These are phyloP conservation scores for Botrytis medusae DNA, from an alignment of 2,329 filamentous ascomycete genomes.

Conservation along the genomic window DNA sequence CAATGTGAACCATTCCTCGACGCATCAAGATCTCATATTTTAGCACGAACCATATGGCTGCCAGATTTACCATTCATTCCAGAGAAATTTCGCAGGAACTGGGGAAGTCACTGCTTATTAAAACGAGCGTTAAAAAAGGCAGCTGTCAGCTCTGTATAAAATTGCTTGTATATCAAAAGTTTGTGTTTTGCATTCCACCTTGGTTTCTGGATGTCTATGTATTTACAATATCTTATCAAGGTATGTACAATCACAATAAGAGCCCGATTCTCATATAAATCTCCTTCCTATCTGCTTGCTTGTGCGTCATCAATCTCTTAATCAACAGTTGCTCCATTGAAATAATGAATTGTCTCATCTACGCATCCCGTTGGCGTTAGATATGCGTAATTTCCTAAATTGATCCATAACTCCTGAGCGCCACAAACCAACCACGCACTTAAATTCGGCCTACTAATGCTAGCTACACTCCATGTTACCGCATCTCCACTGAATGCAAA, in stretches of 20 bases:
- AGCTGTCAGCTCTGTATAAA: neutral
- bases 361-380: constrained; percentile 57
- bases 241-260: constrained; percentile 18
- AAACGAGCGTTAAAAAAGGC: constrained; percentile 48
- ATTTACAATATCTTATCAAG: neutral
- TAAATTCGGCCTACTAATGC: constrained; percentile 53
- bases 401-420: constrained; percentile 54
- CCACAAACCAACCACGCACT: constrained; percentile 60
- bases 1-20: constrained; percentile 81
- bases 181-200: neutral
- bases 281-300: neutral
- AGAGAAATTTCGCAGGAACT: constrained; percentile 67
- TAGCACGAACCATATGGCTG: constrained; percentile 80
- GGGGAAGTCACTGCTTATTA: constrained; percentile 87
- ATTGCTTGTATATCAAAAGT: constrained; percentile 8
- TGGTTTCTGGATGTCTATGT: neutral
- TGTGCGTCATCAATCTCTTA: neutral
- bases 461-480: constrained; percentile 52
- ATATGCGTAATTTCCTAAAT: constrained; percentile 59
- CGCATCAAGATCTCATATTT: constrained; percentile 65
- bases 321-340: constrained; percentile 43
- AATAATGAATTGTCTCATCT: constrained; percentile 56
- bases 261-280: neutral
- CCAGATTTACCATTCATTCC: constrained; percentile 72
- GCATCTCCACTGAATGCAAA: constrained; percentile 60